phyloP scores from a whole-genome alignment of 2,329 filamentous ascomycete species.

The Fusarium phyllophilum region DNA sequence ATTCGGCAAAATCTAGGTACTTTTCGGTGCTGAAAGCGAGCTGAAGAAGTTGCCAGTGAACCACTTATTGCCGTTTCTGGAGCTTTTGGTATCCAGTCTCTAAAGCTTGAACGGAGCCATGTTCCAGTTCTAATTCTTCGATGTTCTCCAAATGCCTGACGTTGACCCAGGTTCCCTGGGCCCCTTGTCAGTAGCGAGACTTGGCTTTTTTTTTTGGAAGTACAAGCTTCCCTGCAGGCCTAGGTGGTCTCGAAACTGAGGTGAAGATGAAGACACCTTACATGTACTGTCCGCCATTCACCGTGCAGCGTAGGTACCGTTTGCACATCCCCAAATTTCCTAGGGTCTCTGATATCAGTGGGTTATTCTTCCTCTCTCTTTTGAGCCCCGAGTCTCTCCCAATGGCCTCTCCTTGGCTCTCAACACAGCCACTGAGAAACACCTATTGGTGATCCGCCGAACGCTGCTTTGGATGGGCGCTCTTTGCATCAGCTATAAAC shows the following conservation, averaged over 20 bases:
- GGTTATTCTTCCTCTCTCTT: not conserved
- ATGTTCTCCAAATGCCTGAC: slow-evolving; percentile 32
- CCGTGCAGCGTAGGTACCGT: not conserved
- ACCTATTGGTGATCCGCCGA: not conserved
- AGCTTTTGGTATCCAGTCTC: slow-evolving; percentile 14
- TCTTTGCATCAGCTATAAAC: not conserved
- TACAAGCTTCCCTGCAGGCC: slow-evolving; percentile 17
- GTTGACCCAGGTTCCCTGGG: slow-evolving; percentile 13
- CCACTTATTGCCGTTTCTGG: slow-evolving; percentile 20
- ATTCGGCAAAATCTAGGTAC: not conserved
- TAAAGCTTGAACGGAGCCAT: slow-evolving; percentile 33
- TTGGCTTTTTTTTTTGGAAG: slow-evolving; percentile 23
- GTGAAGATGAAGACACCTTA: slow-evolving; percentile 19
- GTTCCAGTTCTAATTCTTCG: slow-evolving; percentile 21
- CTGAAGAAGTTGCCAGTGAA: slow-evolving; percentile 7
- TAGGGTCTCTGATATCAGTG: slow-evolving; percentile 1
- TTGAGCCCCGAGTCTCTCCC: not conserved
- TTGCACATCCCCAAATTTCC: not conserved
- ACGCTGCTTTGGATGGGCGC: not conserved
- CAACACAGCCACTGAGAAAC: slow-evolving; percentile 24
- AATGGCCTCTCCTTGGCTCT: not conserved
- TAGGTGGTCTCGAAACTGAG: slow-evolving; percentile 14
- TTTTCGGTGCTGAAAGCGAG: slow-evolving; percentile 14
- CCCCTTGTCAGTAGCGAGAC: slow-evolving; percentile 27
- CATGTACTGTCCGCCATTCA: not conserved